phyloP scores from a whole-genome alignment of 2,329 filamentous ascomycete species.

The Colletotrichum sp. region DNA sequence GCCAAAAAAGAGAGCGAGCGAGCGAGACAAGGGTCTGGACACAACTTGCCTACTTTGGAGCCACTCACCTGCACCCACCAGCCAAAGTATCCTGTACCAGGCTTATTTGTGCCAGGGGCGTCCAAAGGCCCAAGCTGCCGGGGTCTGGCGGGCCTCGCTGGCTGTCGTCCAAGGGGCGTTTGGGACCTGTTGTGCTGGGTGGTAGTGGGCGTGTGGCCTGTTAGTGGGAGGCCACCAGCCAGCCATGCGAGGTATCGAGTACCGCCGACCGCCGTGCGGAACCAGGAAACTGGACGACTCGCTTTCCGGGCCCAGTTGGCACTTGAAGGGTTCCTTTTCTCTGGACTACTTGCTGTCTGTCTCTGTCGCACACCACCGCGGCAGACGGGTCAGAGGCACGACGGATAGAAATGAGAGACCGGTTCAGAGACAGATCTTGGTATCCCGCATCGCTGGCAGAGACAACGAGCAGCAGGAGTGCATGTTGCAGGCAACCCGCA shows the following conservation, averaged over 20 bases:
- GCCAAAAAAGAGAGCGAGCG: neutral
- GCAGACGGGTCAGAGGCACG: slow-evolving; percentile 4
- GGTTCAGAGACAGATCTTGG: slow-evolving; percentile 10
- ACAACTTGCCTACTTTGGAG: neutral
- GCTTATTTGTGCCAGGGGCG: neutral
- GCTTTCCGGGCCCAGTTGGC: neutral
- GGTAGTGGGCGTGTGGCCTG: neutral
- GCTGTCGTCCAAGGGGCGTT: neutral
- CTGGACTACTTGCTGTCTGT: neutral
- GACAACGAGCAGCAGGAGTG: neutral
- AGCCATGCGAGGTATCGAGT: neutral
- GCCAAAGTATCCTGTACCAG: neutral
- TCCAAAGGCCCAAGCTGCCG: neutral
- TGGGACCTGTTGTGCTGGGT: neutral
- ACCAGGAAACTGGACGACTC: neutral
- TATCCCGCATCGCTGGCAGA: slow-evolving; percentile 7
- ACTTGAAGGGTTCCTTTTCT: neutral
- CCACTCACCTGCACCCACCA: neutral
- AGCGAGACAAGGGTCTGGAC: slow-evolving; percentile 1
- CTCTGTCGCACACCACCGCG: slow-evolving; percentile 14
- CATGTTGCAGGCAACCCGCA: neutral
- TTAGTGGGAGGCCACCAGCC: slow-evolving; percentile 2
- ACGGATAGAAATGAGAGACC: slow-evolving; percentile 12
- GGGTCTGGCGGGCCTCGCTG: neutral
- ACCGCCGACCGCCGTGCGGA: neutral